Conservation (phyloP, 306 rosid species). For the Corylus heterophylla region DNA sequence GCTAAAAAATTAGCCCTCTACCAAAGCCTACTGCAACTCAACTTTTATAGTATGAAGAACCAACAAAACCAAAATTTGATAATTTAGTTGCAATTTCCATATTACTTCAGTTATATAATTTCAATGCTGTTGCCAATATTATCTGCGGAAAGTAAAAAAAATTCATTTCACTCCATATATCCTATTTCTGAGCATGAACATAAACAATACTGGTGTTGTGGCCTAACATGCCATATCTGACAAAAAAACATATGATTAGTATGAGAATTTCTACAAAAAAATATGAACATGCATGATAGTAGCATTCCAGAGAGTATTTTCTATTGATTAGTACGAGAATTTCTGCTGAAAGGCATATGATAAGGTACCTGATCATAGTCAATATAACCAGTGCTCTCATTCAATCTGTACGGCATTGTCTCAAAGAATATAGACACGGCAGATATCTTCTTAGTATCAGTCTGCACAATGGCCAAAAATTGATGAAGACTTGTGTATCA, state of each 20-base stretch:
- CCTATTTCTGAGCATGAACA: background rate
- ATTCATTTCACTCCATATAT: background rate
- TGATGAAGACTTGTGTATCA: constrained; percentile 4
- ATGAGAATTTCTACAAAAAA: background rate
- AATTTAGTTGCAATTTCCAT: background rate
- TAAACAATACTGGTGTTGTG: background rate
- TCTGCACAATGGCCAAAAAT: constrained; percentile 46
- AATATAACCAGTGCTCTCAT: constrained; percentile 85
- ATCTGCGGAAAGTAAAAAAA: background rate
- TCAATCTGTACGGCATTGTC: constrained; percentile 83
- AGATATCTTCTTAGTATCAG: constrained; percentile 86
- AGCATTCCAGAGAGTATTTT: background rate
- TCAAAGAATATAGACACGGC: constrained; percentile 78
- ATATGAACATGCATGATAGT: background rate
- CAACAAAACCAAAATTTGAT: background rate
- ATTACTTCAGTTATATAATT: background rate
- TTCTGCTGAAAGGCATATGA: constrained; percentile 4
- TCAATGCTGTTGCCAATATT: background rate
- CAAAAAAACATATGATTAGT: background rate
- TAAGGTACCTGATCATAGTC: constrained; percentile 87
- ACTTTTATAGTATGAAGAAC: background rate
- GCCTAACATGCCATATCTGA: background rate
- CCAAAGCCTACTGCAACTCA: background rate
- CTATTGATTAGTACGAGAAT: background rate
- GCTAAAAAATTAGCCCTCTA: background rate